Evolutionary conservation across 352 stramenopile species (phyloP).

Genomic region (Globisporangium spiculum): DNA sequence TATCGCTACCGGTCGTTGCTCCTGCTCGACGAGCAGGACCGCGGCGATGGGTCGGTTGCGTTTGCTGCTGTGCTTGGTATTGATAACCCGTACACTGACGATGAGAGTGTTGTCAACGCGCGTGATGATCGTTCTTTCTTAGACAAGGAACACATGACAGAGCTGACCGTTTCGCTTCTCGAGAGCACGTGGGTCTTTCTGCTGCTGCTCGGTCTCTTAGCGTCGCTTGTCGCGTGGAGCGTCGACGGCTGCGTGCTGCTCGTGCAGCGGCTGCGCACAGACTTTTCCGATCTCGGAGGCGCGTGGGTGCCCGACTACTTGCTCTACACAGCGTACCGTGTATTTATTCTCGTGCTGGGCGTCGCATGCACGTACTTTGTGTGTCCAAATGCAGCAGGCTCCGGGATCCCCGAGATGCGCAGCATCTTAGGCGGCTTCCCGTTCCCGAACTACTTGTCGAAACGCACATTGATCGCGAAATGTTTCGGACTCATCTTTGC

Average conservation of each 20-base stretch:
- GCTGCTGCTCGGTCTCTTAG: slow-evolving; percentile 49
- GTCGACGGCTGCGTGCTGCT: slow-evolving; percentile 59
- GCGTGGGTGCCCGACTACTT: slow-evolving; percentile 57
- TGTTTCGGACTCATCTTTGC: slow-evolving; percentile 60
- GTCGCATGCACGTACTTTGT: slow-evolving; percentile 60
- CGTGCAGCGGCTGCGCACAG: slow-evolving; percentile 32
- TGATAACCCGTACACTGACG: slow-evolving; percentile 10
- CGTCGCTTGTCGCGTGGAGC: slow-evolving; percentile 62
- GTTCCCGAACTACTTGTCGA: slow-evolving; percentile 63
- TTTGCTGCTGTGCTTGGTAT: slow-evolving; percentile 22
- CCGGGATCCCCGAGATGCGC: slow-evolving; percentile 78
- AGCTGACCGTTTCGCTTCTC: slow-evolving; percentile 46
- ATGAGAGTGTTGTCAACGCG: slow-evolving; percentile 23
- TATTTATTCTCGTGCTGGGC: slow-evolving; percentile 56
- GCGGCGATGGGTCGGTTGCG: background rate
- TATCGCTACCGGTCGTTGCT: slow-evolving; percentile 19
- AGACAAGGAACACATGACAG: slow-evolving; percentile 50
- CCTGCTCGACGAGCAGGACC: slow-evolving; percentile 6
- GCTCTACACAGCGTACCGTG: slow-evolving; percentile 57
- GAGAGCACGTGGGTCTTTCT: slow-evolving; percentile 79
- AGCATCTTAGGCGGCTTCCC: slow-evolving; percentile 73
- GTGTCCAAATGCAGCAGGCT: slow-evolving; percentile 61
- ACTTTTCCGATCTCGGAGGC: slow-evolving; percentile 44
- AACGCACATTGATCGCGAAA: slow-evolving; percentile 61
- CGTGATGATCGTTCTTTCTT: slow-evolving; percentile 24